Evolutionary conservation across 1,284 basidiomycete species (phyloP).

Genomic region (Boletus mariae): DNA sequence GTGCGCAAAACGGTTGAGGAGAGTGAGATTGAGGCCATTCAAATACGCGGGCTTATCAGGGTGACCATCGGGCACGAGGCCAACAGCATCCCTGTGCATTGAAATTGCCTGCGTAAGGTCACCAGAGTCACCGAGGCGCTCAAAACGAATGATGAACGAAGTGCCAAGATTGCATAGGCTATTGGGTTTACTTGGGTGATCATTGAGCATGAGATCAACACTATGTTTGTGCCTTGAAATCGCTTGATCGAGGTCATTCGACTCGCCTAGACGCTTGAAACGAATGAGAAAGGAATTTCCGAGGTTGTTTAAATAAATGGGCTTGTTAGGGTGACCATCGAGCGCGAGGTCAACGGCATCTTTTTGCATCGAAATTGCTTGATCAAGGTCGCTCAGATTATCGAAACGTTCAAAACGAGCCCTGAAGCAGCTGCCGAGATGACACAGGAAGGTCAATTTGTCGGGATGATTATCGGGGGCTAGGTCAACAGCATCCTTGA

Average conservation of each 20-base stretch:
- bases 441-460: not conserved
- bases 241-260: slow-evolving; percentile 8
- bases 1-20: not conserved
- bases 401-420: slow-evolving; percentile 1
- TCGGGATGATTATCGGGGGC: not conserved
- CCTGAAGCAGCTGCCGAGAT: slow-evolving; percentile 1
- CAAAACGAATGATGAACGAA: not conserved
- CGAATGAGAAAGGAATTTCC: not conserved
- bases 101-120: slow-evolving; percentile 9
- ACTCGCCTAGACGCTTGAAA: not conserved
- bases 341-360: not conserved
- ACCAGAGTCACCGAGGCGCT: not conserved
- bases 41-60: not conserved
- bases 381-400: not conserved
- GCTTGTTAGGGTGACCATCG: not conserved
- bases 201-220: not conserved
- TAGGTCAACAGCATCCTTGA: not conserved
- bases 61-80: not conserved
- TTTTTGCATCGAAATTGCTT: not conserved
- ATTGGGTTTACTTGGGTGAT: not conserved
- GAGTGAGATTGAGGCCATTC: not conserved
- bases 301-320: not conserved
- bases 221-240: not conserved
- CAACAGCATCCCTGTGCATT: not conserved
- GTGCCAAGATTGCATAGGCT: not conserved